Conservation (phyloP, 495 filamentous ascomycete species). For the Trichoderma erinaceum region DNA sequence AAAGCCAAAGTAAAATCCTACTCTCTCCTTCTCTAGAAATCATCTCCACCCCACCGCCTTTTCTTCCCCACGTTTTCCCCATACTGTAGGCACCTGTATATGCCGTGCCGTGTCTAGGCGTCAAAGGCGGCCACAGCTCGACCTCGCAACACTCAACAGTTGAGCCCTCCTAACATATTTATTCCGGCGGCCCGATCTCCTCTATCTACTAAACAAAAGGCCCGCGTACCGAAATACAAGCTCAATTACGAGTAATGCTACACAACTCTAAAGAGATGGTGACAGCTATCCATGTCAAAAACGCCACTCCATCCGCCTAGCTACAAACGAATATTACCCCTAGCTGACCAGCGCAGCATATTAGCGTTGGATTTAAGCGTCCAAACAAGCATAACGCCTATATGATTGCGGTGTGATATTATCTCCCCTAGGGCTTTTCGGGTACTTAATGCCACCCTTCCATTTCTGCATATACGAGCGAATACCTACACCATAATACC, state of each 20-base stretch:
- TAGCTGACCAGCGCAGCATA: not conserved
- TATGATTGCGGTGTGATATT: not conserved
- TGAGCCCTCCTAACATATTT: too few species aligned
- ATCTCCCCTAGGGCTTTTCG: not conserved
- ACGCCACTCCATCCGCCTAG: too few species aligned
- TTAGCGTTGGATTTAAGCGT: not conserved
- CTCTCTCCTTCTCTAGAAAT: not conserved
- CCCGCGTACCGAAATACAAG: too few species aligned
- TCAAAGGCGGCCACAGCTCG: too few species aligned
- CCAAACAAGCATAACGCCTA: constrained; percentile 3
- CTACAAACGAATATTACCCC: not conserved
- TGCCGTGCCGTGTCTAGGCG: too few species aligned
- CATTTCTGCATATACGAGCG: not conserved
- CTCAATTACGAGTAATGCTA: too few species aligned
- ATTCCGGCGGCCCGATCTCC: too few species aligned
- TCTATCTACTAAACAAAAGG: too few species aligned
- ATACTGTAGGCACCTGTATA: not conserved
- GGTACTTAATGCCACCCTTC: not conserved
- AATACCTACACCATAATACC: not conserved
- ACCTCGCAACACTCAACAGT: too few species aligned
- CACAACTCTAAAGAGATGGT: too few species aligned
- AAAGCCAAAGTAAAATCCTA: not conserved
- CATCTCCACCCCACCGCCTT: not conserved
- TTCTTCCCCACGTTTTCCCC: not conserved
- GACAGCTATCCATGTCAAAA: too few species aligned